Percentiles rank a stretch among this genome's conserved stretches.
These are phyloP conservation scores for Casuarina glauca DNA, from an alignment of 306 rosid species.

Conservation along the genomic window DNA sequence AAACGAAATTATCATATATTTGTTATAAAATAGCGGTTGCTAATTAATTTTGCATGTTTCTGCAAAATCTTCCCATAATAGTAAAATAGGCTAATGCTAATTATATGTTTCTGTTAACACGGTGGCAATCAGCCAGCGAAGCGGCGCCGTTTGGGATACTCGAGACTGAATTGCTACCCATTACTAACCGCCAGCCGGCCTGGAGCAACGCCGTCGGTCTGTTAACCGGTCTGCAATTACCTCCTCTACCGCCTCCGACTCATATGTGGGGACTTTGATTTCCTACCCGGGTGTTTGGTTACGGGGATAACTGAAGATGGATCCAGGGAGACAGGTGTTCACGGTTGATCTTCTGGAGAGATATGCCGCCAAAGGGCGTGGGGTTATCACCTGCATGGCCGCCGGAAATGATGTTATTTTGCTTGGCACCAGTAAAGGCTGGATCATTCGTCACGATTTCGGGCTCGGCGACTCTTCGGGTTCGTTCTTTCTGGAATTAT, in stretches of 20 bases:
- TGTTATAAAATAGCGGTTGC: no score
- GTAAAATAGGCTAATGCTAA: no score
- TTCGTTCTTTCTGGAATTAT: slow-evolving; percentile 23
- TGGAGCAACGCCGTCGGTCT: no score
- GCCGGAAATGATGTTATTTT: slow-evolving; percentile 92
- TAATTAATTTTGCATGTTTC: no score
- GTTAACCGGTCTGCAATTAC: no score
- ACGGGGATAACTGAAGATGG: slow-evolving; percentile 49
- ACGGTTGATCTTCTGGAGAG: slow-evolving; percentile 91
- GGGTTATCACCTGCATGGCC: slow-evolving; percentile 85
- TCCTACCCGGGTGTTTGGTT: neutral
- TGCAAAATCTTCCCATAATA: no score
- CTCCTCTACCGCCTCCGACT: neutral
- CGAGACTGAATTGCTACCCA: no score
- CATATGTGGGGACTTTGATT: neutral
- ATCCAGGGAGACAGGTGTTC: slow-evolving; percentile 81
- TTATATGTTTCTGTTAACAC: no score
- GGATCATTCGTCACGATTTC: slow-evolving; percentile 93
- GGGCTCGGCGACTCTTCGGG: slow-evolving; percentile 86
- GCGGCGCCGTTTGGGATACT: no score
- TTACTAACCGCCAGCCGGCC: no score
- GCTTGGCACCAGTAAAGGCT: slow-evolving; percentile 93
- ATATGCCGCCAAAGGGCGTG: slow-evolving; percentile 87
- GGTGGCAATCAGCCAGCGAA: no score
- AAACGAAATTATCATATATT: no score